A percentile compares a stretch with the other conserved stretches of the same genome.
Conservation (phyloP, 306 rosid genomes). For the Lotus japonicus region DNA sequence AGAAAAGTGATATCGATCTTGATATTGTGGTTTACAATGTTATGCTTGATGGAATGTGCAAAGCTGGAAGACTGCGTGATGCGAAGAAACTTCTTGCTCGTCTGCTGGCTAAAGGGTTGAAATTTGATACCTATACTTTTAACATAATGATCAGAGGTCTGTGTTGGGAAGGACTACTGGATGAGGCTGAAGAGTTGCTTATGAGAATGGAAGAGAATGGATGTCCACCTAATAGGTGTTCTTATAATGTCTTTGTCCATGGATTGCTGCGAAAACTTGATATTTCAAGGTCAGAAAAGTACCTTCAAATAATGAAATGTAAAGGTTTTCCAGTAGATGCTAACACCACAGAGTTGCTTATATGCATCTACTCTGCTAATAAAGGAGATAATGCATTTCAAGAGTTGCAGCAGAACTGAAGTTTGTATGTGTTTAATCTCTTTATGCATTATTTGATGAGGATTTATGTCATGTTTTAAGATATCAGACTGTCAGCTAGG, state of each 20-base stretch:
- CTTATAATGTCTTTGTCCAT: constrained; percentile 22
- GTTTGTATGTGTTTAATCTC: background rate
- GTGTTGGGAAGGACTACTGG: constrained; percentile 21
- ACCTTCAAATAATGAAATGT: constrained; percentile 13
- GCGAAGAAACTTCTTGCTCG: constrained; percentile 17
- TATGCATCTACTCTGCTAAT: background rate
- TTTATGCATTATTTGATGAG: background rate
- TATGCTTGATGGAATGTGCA: constrained; percentile 26
- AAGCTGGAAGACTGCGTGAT: constrained; percentile 15
- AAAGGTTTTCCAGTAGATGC: constrained; percentile 19
- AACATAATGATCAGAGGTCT: constrained; percentile 33
- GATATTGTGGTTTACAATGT: constrained; percentile 28
- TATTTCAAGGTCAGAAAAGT: constrained; percentile 21
- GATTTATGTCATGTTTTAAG: background rate
- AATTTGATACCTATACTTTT: constrained; percentile 15
- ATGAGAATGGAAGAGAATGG: constrained; percentile 27
- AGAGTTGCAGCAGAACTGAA: constrained; percentile 17
- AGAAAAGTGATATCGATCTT: constrained; percentile 15
- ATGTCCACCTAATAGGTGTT: constrained; percentile 9
- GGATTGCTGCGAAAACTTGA: constrained; percentile 26
- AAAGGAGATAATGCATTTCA: constrained; percentile 12
- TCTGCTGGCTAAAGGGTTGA: constrained; percentile 21
- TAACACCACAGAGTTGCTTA: constrained; percentile 19
- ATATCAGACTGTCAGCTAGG: background rate
- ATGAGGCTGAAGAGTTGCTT: constrained; percentile 28